Conservation (phyloP, 768 basidiomycete species). For the Thelephora ganbajun region DNA sequence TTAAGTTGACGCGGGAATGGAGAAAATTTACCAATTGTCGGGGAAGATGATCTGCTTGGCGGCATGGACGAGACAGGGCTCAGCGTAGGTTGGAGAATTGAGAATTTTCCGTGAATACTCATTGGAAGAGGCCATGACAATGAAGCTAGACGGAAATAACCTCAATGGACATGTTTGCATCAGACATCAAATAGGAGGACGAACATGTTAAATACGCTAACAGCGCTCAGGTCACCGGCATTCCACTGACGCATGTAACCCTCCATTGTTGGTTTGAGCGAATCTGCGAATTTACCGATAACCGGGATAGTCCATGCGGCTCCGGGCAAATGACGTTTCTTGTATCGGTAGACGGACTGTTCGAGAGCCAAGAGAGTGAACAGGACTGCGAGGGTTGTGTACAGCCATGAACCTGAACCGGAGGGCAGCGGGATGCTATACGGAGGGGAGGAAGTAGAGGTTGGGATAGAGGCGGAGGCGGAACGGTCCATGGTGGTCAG, state of each 20-base stretch:
- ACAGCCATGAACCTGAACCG: constrained; percentile 35
- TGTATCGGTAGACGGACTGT: constrained; percentile 76
- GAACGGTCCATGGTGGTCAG: constrained; percentile 17
- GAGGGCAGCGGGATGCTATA: constrained; percentile 23
- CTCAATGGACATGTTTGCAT: too few species aligned
- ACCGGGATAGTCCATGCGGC: constrained; percentile 90
- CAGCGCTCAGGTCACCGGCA: constrained; percentile 71
- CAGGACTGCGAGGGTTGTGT: constrained; percentile 56
- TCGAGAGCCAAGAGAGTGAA: constrained; percentile 71
- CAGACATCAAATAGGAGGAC: neutral
- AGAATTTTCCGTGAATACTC: constrained; percentile 90
- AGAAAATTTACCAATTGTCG: constrained; percentile 63
- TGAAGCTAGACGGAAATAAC: constrained; percentile 48
- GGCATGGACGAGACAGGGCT: constrained; percentile 87
- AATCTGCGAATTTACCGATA: constrained; percentile 93
- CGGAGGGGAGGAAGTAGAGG: constrained; percentile 26
- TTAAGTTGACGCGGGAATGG: neutral
- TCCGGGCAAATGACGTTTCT: constrained; percentile 83
- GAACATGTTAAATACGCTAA: constrained; percentile 97
- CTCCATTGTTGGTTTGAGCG: constrained; percentile 82
- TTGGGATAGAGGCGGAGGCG: constrained; percentile 23
- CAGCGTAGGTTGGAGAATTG: constrained; percentile 84
- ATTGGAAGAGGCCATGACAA: constrained; percentile 94
- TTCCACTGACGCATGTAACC: constrained; percentile 89
- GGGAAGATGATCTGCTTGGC: constrained; percentile 76